Evolutionary conservation across 2,329 filamentous ascomycete genomes (phyloP), one percentile per base, ranked within the genome.

Genomic region (Penicillium sp.): DNA sequence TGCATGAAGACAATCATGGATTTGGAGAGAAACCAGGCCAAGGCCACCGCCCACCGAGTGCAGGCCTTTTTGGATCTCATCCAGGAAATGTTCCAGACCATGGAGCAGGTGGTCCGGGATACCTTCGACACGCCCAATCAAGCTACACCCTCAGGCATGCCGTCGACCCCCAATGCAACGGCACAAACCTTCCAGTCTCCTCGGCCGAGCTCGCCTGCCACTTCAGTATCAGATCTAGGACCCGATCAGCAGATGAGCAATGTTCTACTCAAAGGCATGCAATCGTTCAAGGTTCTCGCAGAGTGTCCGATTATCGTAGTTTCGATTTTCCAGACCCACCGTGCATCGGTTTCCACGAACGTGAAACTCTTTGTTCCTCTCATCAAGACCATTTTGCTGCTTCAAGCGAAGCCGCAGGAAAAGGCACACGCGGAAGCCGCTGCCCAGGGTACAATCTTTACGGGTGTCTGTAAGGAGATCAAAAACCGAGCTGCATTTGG

Each of bases 241-340:
- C 80, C 84, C 12, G 91, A 96, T 61, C 86, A 89, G 62, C 89
- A 92, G 64, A 86, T 90, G 61, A 83, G 82, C 47, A 84, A 91
- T 50, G 87, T 89, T 41, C 72, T 99, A 29, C 76, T 91, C 46
- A 95, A 89, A 71, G 93, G 93, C 27, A 96, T 96, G 89, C 89
- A 95, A 67, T 99, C 93, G 1, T 99, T 99, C 80, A 99, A 97
- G 70, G 92, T 99, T 19, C 80, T 99, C 4, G 90, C 92, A 1
- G 93, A 99, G 69, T 99, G 93, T 61, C 93, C 93, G 0, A 99
- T 99, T 44, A 97, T 99, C 34, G 93, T 99, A 3, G 93, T 99
- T 1, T 97, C 92, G 3, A 89, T 99, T 57, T 97, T 99, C 68
- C 93, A 99, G 72, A 87, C 92, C 4, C 93, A 99, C 63, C 83